Conservation (phyloP, 257 asterid species). For the Fraxinus americana region DNA sequence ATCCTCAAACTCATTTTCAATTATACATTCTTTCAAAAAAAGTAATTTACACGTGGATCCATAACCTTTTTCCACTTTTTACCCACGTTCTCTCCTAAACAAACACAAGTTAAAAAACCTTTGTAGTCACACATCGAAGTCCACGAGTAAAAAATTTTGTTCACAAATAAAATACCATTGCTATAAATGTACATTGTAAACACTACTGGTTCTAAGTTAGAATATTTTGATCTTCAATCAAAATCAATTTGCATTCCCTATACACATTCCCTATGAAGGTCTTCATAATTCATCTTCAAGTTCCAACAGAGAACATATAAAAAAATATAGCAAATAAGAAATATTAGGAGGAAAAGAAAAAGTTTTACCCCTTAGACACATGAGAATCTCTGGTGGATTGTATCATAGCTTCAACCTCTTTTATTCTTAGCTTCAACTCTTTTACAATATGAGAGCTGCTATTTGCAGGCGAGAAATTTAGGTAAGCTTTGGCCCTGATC, state of each 20-base stretch:
- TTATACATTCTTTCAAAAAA: too few relatives aligned
- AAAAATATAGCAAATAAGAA: constrained; percentile 4
- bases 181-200: neutral
- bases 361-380: constrained; percentile 60
- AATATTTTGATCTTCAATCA: constrained; percentile 1
- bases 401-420: constrained; percentile 75
- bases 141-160: neutral
- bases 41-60: too few relatives aligned
- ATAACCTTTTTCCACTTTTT: too few relatives aligned
- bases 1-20: too few relatives aligned
- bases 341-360: neutral
- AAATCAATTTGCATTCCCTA: constrained; percentile 7
- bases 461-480: constrained; percentile 59
- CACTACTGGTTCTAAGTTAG: neutral
- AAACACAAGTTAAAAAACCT: too few relatives aligned
- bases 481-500: constrained; percentile 75
- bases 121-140: too few relatives aligned
- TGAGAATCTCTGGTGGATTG: constrained; percentile 64
- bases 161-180: neutral
- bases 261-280: neutral
- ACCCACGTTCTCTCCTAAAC: too few relatives aligned
- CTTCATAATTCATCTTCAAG: neutral
- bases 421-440: constrained; percentile 85
- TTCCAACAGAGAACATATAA: neutral
- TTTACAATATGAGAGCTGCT: constrained; percentile 79